Base-by-base conservation (phyloP, 257 asterid genomes). In the Lycium ferocissimum region DNA sequence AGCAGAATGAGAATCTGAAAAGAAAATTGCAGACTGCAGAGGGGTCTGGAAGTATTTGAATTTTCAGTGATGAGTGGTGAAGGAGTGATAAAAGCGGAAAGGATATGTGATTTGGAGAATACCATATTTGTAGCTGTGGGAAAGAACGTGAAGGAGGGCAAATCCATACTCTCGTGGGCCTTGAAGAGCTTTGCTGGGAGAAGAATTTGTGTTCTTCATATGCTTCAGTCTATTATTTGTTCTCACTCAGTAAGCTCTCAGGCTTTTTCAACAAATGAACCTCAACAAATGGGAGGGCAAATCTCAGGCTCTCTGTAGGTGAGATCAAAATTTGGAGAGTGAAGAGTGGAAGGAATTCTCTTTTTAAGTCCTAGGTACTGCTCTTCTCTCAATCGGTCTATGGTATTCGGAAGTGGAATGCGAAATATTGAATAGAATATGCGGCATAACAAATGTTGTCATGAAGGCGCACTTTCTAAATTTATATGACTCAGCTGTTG, bases 101-200 rank as follows among this genome's bases (percentile, higher is more conserved):
- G 88, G 83, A 40, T 79, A 7, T 84, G 86, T 87, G 89, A 90
- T 81, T 87, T 81, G 45, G 93, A 87, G 71, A 78, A 83, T 56
- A 73, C 90, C 33, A 61, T 94, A 7, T 91, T 88, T 86, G 98
- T 94, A 22, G 98, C 99, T 8, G 97, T 94, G 70, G 98, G 98
- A 6, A 86, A 91, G 88, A 88, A 95, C 85, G 89, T 92, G 81
- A 89, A 91, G 88, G 93, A 92, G 72, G 97, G 98, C 0, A 94
- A 93, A 86, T 89, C 93, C 82, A 35, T 89, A 87, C 87, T 94
- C 63, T 86, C 84, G 11, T 94, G 97, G 98, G 93, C 94, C 18
- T 76, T 88, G 82, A 86, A 87, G 80, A 92, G 85, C 79, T 93
- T 92, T 85, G 82, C 90, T 79, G 93, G 92, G 79, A 89, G 85